phyloP scores from a whole-genome alignment of 129 eudicot genomes.

The Oenanthe sinensis region DNA sequence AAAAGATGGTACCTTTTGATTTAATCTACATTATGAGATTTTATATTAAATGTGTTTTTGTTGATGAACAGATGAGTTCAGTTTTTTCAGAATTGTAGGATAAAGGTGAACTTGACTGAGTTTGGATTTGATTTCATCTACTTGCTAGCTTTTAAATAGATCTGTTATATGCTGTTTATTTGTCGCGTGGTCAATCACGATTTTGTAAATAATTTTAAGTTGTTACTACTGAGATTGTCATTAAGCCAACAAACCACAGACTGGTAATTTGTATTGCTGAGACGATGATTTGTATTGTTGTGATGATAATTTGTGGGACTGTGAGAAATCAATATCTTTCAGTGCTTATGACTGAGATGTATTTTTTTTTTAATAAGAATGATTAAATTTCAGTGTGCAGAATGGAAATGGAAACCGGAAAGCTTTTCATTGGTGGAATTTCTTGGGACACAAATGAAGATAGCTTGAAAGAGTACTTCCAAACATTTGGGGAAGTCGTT shows the following conservation, averaged over 20 bases:
- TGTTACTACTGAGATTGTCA: neutral
- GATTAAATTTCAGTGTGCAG: conserved; percentile 16
- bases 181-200: neutral
- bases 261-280: neutral
- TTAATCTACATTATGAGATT: conserved; percentile 33
- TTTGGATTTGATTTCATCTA: neutral
- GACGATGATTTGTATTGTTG: neutral
- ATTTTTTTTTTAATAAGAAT: neutral
- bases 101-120: neutral
- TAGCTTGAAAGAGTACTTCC: conserved; percentile 65
- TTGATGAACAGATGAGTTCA: neutral
- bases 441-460: conserved; percentile 95
- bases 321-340: neutral
- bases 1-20: conserved; percentile 11
- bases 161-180: neutral
- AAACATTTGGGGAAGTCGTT: conserved; percentile 61
- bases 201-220: neutral
- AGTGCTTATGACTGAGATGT: neutral
- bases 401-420: conserved; percentile 82
- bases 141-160: neutral
- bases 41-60: conserved; percentile 16
- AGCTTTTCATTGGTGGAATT: conserved; percentile 82
- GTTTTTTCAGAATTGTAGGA: neutral
- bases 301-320: neutral
- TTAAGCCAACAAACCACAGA: neutral